These are phyloP conservation scores for Acanthamoeba lenticulata DNA, from an alignment of 208 protist genomes.

Conservation along the genomic window DNA sequence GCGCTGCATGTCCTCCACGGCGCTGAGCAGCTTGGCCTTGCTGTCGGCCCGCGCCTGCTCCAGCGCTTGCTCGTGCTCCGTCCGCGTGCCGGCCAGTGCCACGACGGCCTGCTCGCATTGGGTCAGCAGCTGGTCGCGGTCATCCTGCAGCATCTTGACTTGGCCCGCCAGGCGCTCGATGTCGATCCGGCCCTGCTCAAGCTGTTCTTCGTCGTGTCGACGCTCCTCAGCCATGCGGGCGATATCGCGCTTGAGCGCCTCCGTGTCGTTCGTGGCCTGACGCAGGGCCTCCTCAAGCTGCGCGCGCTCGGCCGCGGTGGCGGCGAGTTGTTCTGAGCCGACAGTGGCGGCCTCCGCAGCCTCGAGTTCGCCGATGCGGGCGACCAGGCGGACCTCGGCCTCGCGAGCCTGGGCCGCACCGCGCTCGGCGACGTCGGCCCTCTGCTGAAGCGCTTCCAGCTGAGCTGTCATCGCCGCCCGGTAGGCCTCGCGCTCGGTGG, in stretches of 20 bases:
- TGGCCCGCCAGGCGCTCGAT: constrained; percentile 2
- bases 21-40: not conserved
- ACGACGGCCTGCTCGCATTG: not conserved
- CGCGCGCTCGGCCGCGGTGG: not conserved
- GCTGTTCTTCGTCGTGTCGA: not conserved
- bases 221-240: not conserved
- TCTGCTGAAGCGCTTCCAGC: not conserved
- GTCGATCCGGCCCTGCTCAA: not conserved
- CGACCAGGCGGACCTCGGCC: no score
- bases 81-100: not conserved
- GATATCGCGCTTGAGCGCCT: not conserved
- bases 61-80: not conserved
- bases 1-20: not conserved
- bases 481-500: not conserved
- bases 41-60: not conserved
- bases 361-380: no score
- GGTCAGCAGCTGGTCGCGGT: not conserved
- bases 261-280: not conserved
- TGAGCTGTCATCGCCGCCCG: not conserved
- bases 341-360: no score
- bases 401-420: not conserved
- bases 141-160: not conserved
- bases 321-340: no score
- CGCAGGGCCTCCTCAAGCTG: not conserved
- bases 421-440: not conserved